Conservation (phyloP, 164 flowering plant genomes). For the Aristolochia fimbriata region DNA sequence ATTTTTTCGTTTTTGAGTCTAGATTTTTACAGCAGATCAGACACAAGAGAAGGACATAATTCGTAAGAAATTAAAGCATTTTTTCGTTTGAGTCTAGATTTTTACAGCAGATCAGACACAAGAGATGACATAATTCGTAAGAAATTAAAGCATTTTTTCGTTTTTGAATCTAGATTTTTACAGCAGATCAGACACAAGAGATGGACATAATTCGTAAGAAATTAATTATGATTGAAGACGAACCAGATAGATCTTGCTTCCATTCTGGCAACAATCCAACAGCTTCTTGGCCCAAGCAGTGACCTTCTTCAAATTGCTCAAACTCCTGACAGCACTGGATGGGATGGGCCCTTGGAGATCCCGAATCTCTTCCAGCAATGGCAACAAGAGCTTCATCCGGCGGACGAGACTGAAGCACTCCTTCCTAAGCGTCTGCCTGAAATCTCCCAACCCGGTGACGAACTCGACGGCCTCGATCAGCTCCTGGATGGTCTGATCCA, state of each 20-base stretch:
- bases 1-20: too few species aligned
- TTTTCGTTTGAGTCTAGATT: too few species aligned
- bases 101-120: too few species aligned
- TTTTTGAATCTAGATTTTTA: too few species aligned
- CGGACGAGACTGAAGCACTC: constrained; percentile 46
- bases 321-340: constrained; percentile 10
- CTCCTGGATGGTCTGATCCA: constrained; percentile 20
- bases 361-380: constrained; percentile 51
- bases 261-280: constrained; percentile 43
- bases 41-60: neutral
- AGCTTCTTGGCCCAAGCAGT: constrained; percentile 41
- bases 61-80: too few species aligned
- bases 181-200: neutral
- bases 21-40: too few species aligned
- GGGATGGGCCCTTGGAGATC: constrained; percentile 27
- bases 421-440: constrained; percentile 44
- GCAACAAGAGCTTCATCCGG: constrained; percentile 52
- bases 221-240: constrained; percentile 6
- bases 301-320: constrained; percentile 38
- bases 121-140: too few species aligned
- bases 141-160: too few species aligned
- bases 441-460: constrained; percentile 33
- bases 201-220: too few species aligned
- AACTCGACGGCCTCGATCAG: constrained; percentile 33
- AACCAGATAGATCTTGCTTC: constrained; percentile 82